Base-by-base conservation (phyloP, 352 stramenopile genomes). In the Globisporangium parvum region DNA sequence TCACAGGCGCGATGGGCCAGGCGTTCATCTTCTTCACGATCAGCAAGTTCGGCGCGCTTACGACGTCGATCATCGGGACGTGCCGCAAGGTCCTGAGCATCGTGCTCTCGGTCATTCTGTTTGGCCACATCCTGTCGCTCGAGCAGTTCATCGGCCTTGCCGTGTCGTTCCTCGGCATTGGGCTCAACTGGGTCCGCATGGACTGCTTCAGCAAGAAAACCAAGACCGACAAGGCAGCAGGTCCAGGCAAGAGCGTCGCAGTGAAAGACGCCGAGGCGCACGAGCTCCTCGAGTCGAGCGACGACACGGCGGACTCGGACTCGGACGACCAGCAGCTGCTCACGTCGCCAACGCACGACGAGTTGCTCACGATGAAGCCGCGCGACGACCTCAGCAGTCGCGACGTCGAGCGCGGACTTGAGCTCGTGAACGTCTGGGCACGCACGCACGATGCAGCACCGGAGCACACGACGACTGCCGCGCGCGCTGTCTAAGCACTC, bases 21-120 rank as follows among this genome's bases (percentile, higher is more conserved):
- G 84, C 80, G 9, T 92, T 90, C 67, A 86, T 94, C 59, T 94
- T 93, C 68, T 90, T 87, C 59, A 93, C 82, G 8, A 90, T 94
- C 60, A 88, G 73, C 69, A 90, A 88, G 58, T 94, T 94, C 21
- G 84, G 84, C 60, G 84, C 84, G 14, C 56, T 94, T 18, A 94
- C 84, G 23, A 91, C 84, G 6, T 85, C 82, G 12, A 92, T 94
- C 53, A 90, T 94, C 41, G 84, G 84, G 42, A 94, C 84, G 35
- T 89, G 83, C 59, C 82, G 84, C 41, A 94, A 94, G 51, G 84
- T 94, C 51, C 64, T 94, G 23, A 92, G 80, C 57, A 91, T 94
- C 41, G 80, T 90, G 60, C 65, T 93, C 3, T 94, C 84, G 12
- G 80, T 93, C n/a, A 61, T 91, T 24, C 59, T 91, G 6, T 94